phyloP scores from a whole-genome alignment of 352 stramenopile genomes.

The Globisporangium rhizosaccharum region DNA sequence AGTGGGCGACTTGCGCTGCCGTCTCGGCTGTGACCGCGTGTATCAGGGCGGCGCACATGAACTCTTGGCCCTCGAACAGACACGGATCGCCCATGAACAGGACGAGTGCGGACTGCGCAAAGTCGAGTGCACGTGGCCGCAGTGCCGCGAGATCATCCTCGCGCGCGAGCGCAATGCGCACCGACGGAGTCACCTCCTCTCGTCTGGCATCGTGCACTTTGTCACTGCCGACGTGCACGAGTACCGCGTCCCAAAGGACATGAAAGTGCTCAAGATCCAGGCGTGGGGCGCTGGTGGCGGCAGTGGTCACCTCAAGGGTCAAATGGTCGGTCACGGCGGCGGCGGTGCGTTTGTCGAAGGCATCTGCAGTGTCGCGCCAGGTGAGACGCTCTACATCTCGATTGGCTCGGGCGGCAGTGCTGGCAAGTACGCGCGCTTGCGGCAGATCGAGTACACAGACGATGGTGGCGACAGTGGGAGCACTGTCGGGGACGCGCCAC shows the following conservation, averaged over 20 bases:
- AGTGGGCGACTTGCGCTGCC: conserved; percentile 49
- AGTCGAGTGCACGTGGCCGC: conserved; percentile 69
- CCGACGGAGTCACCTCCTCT: conserved; percentile 47
- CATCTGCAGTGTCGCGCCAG: conserved; percentile 47
- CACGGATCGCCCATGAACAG: conserved; percentile 59
- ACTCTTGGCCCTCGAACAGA: conserved; percentile 59
- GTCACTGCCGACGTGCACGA: conserved; percentile 54
- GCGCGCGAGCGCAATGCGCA: conserved; percentile 63
- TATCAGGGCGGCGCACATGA: conserved; percentile 53
- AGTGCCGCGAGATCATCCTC: conserved; percentile 40
- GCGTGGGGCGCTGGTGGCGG: conserved; percentile 65
- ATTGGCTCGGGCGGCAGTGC: conserved; percentile 40
- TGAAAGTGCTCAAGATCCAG: conserved; percentile 63
- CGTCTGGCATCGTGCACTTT: conserved; percentile 55
- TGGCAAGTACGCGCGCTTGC: conserved; percentile 41
- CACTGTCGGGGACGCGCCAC: neutral
- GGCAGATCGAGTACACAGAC: conserved; percentile 23
- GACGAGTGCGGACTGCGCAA: conserved; percentile 61
- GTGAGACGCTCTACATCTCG: conserved; percentile 65
- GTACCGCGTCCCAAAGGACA: conserved; percentile 60
- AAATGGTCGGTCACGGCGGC: conserved; percentile 47
- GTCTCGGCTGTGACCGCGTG: conserved; percentile 50
- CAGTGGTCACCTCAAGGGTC: conserved; percentile 48
- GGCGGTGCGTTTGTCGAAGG: conserved; percentile 68
- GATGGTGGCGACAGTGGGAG: conserved; percentile 12